Base-by-base conservation (phyloP, 2,329 filamentous ascomycete species). In the Talaromyces funiculosus region DNA sequence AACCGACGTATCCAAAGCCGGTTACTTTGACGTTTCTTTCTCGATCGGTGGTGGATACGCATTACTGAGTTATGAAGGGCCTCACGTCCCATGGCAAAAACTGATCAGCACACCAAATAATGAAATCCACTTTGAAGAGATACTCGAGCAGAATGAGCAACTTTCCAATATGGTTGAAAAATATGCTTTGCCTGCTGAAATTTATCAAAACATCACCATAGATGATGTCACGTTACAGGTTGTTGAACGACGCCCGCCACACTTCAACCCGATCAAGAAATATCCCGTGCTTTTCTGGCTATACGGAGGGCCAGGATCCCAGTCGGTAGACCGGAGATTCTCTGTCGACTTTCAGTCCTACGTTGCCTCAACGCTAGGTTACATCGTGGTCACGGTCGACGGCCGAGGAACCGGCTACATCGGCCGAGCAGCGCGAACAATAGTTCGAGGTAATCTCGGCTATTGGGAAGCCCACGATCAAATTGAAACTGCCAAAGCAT, bases 241-340 rank as follows among this genome's bases (percentile, higher is more conserved):
- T 12, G 78, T 97, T 14, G 94, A 99, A 75, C 88, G 92, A 31
- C 89, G 91, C 0, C 94, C 94, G 5, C 89, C 92, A 1, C 89
- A 96, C 74, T 99, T 97, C 71, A 84, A 92, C 72, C 80, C 85
- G 18, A 86, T 86, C 67, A 92, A 90, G 76, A 86, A 89, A 71
- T 97, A 99, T 67, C 94, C 94, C 0, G 92, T 99, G 1, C 83
- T 99, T 4, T 99, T 99, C 81, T 88, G 90, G 69, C 87, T 97
- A 62, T 99, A 99, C 78, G 93, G 90, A 24, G 94, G 94, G 0
- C 94, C 94, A 0, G 90, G 89, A n/a, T 97, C 92, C 18, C 95
- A 99, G 72, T 84, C 84, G 7, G 94, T 99, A 1, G 81, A 84
- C 67, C 92, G 93, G 72, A 83, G 76, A 60, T 99, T 97, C 77